Base-by-base conservation (phyloP, 805 yeast species). In the Dipodascopsis tothii region DNA sequence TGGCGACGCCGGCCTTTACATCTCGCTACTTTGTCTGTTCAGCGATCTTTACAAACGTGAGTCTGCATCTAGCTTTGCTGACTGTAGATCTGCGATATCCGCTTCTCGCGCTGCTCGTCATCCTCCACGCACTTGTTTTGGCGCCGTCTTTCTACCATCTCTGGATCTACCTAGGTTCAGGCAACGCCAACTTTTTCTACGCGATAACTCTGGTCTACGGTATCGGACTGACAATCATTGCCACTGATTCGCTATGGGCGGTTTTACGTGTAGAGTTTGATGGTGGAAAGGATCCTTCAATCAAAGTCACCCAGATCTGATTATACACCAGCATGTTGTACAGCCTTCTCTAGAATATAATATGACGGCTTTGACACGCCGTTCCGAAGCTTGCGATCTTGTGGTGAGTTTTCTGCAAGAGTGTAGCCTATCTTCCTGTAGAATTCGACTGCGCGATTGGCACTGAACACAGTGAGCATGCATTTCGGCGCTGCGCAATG, bases 111-210 rank as follows among this genome's bases (percentile, higher is more conserved):
- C 69, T 71, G 2, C 61, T 84, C 34, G 69, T 78, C 5, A 66
- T 83, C 37, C 50, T 75, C 5, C 78, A 74, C 48, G 70, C 81
- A 19, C 63, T 83, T 19, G 68, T 84, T 2, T 70, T 92, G 38
- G 77, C 92, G 3, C 96, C 97, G 1, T 78, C 85, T 6, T 92
- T 90, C 61, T 87, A 87, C 66, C 86, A 86, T 62, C 74, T 92
- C 47, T 92, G 99, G 99, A 84, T 90, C 54, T 82, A 81, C 46
- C 70, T 85, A 45, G 96, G 96, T 11, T 85, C 92, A 25, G 99
- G 98, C 21, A 92, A 92, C 65, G 80, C 96, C 41, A 92, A 92
- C 64, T 92, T 92, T 68, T 92, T 87, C 67, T 92, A 90, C 67
- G 96, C 97, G 32, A 83, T 92, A 56, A 85, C 92, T 3, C 71